Conservation (phyloP, 257 asterid genomes). For the Jaltomata sinuosa region DNA sequence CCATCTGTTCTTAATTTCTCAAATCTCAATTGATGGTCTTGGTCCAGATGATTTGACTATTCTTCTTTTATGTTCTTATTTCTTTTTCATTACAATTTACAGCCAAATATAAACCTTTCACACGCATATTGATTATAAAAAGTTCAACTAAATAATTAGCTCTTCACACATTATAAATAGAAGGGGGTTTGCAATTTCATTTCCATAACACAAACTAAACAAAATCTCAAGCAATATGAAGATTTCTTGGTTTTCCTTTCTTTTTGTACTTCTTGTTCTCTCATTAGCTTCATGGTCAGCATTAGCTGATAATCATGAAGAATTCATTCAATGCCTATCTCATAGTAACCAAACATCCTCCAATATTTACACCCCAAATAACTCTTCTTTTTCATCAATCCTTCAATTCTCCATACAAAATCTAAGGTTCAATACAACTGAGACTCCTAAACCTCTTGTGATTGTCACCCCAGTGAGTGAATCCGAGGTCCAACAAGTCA, state of each 20-base stretch:
- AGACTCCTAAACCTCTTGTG: not conserved
- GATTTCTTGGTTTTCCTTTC: not conserved
- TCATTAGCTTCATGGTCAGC: not conserved
- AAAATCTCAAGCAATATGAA: not conserved
- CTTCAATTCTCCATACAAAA: slow-evolving; percentile 3
- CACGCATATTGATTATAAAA: not conserved
- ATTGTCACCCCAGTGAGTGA: not conserved
- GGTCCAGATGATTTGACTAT: not conserved
- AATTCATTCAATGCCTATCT: not conserved
- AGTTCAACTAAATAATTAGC: not conserved
- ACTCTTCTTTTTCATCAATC: not conserved
- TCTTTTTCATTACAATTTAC: not conserved
- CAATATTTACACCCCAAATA: not conserved
- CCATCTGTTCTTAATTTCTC: not conserved
- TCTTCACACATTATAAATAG: not conserved
- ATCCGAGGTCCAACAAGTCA: not conserved
- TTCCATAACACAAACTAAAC: not conserved
- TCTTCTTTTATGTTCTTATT: not conserved
- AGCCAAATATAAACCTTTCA: not conserved
- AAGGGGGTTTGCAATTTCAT: not conserved
- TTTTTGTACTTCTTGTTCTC: not conserved
- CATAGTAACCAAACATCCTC: not conserved
- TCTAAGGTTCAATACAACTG: not conserved
- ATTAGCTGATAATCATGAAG: not conserved
- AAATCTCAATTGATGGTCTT: not conserved